A percentile compares a stretch with the other conserved stretches of the same genome.
Conservation (phyloP, 2,329 filamentous ascomycete genomes). For the Ceratocystis colombiana region DNA sequence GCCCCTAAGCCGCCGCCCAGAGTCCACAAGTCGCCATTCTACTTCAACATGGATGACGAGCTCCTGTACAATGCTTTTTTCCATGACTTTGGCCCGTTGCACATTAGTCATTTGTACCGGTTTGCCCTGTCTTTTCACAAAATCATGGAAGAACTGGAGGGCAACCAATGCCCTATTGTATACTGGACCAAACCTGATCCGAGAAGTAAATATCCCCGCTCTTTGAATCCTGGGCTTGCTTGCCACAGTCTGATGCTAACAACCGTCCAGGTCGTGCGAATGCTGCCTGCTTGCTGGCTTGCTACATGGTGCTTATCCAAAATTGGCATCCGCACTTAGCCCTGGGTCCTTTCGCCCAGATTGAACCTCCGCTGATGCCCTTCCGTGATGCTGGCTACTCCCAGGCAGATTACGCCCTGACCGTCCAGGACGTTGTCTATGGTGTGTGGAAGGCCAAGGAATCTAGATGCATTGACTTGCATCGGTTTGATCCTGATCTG, state of each 20-base stretch:
- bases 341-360: constrained; percentile 87
- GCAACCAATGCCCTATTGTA: constrained; percentile 80
- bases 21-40: constrained; percentile 54
- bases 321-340: constrained; percentile 95
- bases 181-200: constrained; percentile 94
- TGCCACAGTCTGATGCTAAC: constrained; percentile 10
- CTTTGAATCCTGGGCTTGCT: neutral
- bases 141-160: constrained; percentile 81
- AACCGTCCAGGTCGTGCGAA: constrained; percentile 65
- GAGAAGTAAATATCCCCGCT: constrained; percentile 49
- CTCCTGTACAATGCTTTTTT: constrained; percentile 97
- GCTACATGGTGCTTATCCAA: constrained; percentile 98
- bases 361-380: constrained; percentile 95
- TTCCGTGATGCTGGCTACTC: constrained; percentile 98
- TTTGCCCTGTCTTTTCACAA: constrained; percentile 96
- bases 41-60: constrained; percentile 88
- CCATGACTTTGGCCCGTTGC: constrained; percentile 92
- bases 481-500: constrained; percentile 92
- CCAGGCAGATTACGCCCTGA: constrained; percentile 92
- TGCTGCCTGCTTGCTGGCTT: constrained; percentile 85
- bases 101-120: constrained; percentile 93
- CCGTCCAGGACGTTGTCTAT: constrained; percentile 94
- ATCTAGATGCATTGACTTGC: constrained; percentile 78
- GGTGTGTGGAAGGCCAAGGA: constrained; percentile 99
- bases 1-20: constrained; percentile 33